These are phyloP conservation scores for Kwoniella newhampshirensis DNA, from an alignment of 768 basidiomycete species.

Conservation along the genomic window DNA sequence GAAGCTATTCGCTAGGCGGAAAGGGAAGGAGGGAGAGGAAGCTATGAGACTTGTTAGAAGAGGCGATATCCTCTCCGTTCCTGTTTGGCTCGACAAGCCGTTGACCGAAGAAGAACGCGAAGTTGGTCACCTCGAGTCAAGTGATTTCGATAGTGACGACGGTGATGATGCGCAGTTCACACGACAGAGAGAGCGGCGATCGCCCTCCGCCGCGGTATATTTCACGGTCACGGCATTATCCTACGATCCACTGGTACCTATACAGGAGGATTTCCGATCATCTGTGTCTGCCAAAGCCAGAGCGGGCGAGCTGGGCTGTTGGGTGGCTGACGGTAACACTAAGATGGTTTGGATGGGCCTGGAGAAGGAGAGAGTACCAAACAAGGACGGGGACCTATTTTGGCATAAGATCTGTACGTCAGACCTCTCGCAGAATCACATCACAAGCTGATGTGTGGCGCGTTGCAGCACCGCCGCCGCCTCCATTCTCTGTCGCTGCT, in stretches of 20 bases:
- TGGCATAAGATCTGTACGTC: constrained; percentile 58
- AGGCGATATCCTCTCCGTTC: constrained; percentile 49
- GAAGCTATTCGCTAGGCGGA: constrained; percentile 22
- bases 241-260: constrained; percentile 59
- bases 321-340: constrained; percentile 68
- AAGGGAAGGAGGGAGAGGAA: constrained; percentile 9
- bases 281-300: constrained; percentile 56
- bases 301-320: constrained; percentile 77
- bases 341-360: constrained; percentile 76
- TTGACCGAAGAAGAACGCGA: constrained; percentile 58
- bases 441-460: neutral
- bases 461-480: constrained; percentile 9
- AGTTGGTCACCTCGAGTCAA: constrained; percentile 56
- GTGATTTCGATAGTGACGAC: constrained; percentile 56
- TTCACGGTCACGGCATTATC: constrained; percentile 79
- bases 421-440: neutral
- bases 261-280: constrained; percentile 52
- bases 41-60: constrained; percentile 29
- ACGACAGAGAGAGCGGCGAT: neutral
- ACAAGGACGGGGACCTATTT: constrained; percentile 58
- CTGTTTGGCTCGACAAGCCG: constrained; percentile 26
- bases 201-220: constrained; percentile 61
- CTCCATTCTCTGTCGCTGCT: constrained; percentile 31
- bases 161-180: constrained; percentile 8
- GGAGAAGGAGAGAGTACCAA: constrained; percentile 65